phyloP scores from a whole-genome alignment of 495 filamentous ascomycete genomes.

The Hypoxylon subgilvum region DNA sequence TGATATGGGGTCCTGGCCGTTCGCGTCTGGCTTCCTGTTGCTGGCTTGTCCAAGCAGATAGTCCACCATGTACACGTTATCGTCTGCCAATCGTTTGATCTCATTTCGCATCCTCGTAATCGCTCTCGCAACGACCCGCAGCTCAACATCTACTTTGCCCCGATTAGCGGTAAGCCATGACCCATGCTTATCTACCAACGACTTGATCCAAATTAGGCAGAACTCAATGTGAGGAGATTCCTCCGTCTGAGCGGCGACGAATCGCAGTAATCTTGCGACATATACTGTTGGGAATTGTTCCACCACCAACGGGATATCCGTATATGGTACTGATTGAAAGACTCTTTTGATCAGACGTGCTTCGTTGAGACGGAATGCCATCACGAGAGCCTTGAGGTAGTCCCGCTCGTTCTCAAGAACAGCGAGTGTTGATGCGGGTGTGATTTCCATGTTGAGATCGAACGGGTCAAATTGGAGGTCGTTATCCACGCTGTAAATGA shows the following conservation, averaged over 20 bases:
- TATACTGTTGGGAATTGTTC: conserved; percentile 84
- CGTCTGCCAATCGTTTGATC: conserved; percentile 75
- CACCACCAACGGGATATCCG: conserved; percentile 78
- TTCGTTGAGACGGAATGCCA: conserved; percentile 95
- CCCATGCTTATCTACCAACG: conserved; percentile 81
- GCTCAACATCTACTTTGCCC: conserved; percentile 76
- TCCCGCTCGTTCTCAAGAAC: conserved; percentile 76
- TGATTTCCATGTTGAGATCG: conserved; percentile 91
- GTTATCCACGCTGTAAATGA: conserved; percentile 88
- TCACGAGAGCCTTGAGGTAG: conserved; percentile 89
- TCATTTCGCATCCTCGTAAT: conserved; percentile 78
- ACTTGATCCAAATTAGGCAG: conserved; percentile 88
- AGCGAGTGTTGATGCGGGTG: conserved; percentile 76
- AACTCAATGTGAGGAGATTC: conserved; percentile 92
- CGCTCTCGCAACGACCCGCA: conserved; percentile 77
- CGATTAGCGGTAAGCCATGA: conserved; percentile 79
- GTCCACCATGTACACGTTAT: conserved; percentile 84
- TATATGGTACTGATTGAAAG: conserved; percentile 79
- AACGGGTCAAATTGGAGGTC: conserved; percentile 88
- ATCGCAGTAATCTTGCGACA: conserved; percentile 77
- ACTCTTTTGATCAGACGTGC: conserved; percentile 75
- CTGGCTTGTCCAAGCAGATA: conserved; percentile 66
- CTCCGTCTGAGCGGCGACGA: conserved; percentile 85
- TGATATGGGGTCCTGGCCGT: conserved; percentile 6
- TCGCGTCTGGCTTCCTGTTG: conserved; percentile 21